phyloP scores from a whole-genome alignment of 179 eudicot genomes.

The Beta lomatogona region DNA sequence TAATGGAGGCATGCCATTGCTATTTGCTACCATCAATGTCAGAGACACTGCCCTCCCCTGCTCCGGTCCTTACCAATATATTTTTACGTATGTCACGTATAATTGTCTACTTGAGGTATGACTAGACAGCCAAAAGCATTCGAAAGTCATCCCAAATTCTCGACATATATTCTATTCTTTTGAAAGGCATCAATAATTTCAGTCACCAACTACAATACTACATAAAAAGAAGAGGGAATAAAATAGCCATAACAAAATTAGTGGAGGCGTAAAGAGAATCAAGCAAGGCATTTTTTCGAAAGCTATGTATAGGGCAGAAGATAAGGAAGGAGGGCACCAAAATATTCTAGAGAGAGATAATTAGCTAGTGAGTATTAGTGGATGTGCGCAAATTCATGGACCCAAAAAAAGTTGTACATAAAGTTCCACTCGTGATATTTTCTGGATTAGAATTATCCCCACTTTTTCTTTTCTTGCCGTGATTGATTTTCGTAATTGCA shows the following conservation, averaged over 20 bases:
- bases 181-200: slow-evolving; percentile 3
- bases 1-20: neutral
- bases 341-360: slow-evolving; percentile 5
- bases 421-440: neutral
- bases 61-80: neutral
- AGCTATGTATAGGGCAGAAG: slow-evolving; percentile 16
- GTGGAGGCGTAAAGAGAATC: slow-evolving; percentile 29
- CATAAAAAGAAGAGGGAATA: neutral
- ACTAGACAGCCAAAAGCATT: neutral
- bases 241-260: neutral
- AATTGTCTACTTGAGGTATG: neutral
- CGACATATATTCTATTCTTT: neutral
- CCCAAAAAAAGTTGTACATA: neutral
- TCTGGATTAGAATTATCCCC: too few relatives aligned
- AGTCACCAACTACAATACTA: neutral
- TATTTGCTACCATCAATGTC: too few relatives aligned
- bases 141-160: neutral
- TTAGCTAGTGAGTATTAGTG: slow-evolving; percentile 3
- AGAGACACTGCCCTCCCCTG: neutral
- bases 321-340: slow-evolving; percentile 29
- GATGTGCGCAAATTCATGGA: neutral
- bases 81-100: neutral
- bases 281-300: slow-evolving; percentile 22
- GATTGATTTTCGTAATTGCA: neutral
- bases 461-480: slow-evolving; percentile 2